A percentile compares a stretch with the other conserved stretches of the same genome.
phyloP scores from a whole-genome alignment of 2,329 filamentous ascomycete species.

The Neonectria faginata region DNA sequence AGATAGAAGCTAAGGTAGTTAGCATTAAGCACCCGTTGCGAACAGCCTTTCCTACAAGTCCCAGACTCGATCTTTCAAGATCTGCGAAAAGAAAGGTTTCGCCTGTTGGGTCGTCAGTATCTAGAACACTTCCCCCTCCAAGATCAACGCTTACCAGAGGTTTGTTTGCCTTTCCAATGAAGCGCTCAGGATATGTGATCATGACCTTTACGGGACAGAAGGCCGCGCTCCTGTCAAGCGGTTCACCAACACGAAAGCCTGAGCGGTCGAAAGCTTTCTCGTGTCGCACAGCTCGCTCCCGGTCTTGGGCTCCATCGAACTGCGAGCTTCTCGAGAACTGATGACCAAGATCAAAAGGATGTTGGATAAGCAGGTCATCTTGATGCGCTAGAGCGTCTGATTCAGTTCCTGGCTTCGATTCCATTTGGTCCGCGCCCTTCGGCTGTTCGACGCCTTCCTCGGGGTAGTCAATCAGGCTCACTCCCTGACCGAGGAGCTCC shows the following conservation, averaged over 20 bases:
- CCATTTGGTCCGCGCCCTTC: not conserved
- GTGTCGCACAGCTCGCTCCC: constrained; percentile 21
- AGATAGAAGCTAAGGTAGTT: constrained; percentile 71
- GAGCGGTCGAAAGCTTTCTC: constrained; percentile 40
- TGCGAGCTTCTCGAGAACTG: constrained; percentile 7
- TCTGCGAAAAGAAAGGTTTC: constrained; percentile 65
- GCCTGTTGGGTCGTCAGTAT: constrained; percentile 50
- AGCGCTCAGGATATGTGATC: constrained; percentile 68
- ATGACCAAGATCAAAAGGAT: not conserved
- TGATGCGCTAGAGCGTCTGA: too few relatives aligned
- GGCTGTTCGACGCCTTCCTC: constrained; percentile 14
- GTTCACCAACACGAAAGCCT: constrained; percentile 42
- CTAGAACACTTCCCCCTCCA: not conserved
- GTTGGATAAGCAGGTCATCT: not conserved
- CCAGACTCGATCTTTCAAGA: constrained; percentile 75
- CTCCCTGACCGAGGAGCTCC: constrained; percentile 36
- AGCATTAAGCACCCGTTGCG: constrained; percentile 7
- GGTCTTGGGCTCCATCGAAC: constrained; percentile 20
- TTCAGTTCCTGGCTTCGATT: not conserved
- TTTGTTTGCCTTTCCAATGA: constrained; percentile 65
- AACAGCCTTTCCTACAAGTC: constrained; percentile 71
- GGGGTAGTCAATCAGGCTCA: constrained; percentile 34
- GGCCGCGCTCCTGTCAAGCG: constrained; percentile 38
- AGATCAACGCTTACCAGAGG: constrained; percentile 55
- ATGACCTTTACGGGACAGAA: constrained; percentile 68